These are phyloP conservation scores for Teratosphaeria nubilosa DNA, from an alignment of 2,329 filamentous ascomycete species.

Conservation along the genomic window DNA sequence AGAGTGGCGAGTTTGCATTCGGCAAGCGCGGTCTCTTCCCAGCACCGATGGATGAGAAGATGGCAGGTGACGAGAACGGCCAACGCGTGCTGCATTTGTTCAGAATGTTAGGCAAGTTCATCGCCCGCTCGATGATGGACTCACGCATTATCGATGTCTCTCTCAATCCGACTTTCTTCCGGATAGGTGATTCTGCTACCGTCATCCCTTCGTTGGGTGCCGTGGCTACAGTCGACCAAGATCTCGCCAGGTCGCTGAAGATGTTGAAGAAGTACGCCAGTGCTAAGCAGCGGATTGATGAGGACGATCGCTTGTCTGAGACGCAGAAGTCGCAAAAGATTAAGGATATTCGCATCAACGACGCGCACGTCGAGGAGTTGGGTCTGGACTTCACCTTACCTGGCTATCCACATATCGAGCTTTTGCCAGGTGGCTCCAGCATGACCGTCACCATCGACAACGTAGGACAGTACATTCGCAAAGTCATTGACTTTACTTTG, in stretches of 20 bases:
- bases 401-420: constrained; percentile 77
- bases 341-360: constrained; percentile 62
- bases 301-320: constrained; percentile 54
- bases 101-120: constrained; percentile 91
- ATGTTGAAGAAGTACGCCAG: constrained; percentile 77
- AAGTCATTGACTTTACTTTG: constrained; percentile 83
- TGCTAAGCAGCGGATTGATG: constrained; percentile 72
- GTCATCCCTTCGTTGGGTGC: constrained; percentile 80
- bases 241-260: constrained; percentile 74
- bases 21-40: constrained; percentile 81
- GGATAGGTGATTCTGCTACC: constrained; percentile 62
- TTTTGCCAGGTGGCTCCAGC: constrained; percentile 64
- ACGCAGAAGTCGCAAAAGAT: constrained; percentile 62
- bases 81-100: constrained; percentile 81
- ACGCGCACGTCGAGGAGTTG: constrained; percentile 72
- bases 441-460: constrained; percentile 78
- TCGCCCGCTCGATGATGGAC: constrained; percentile 95
- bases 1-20: constrained; percentile 71
- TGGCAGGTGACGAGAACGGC: constrained; percentile 64
- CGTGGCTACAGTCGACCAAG: constrained; percentile 78
- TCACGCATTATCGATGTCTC: constrained; percentile 95
- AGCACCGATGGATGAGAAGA: constrained; percentile 73
- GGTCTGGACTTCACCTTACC: constrained; percentile 91
- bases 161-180: constrained; percentile 96
- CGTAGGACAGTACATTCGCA: constrained; percentile 78